phyloP scores from a whole-genome alignment of 805 yeast species.

The Maudiozyma bulderi region DNA sequence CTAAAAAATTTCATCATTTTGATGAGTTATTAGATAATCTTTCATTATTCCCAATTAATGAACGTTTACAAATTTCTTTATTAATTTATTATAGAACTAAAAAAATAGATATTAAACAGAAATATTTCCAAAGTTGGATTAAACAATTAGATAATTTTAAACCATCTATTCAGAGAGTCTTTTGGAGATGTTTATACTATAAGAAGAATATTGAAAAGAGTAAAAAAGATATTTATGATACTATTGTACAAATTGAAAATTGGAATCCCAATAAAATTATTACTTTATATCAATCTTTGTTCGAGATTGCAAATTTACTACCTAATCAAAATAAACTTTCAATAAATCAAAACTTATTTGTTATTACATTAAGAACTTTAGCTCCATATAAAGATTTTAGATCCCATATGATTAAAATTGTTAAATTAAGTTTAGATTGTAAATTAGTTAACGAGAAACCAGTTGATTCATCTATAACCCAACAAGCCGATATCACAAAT shows the following conservation, averaged over 20 bases:
- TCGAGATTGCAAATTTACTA: conserved; percentile 14
- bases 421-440: conserved; percentile 20
- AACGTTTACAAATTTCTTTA: conserved; percentile 14
- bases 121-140: conserved; percentile 12
- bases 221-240: not conserved
- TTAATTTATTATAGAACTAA: conserved; percentile 17
- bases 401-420: conserved; percentile 14
- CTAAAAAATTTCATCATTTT: conserved; percentile 14
- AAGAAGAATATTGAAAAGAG: not conserved
- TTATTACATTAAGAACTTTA: conserved; percentile 12
- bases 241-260: conserved; percentile 1
- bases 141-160: conserved; percentile 9
- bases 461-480: not conserved
- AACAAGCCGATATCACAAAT: conserved; percentile 2
- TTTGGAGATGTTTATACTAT: conserved; percentile 20
- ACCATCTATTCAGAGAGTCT: conserved; percentile 15
- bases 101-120: conserved; percentile 7
- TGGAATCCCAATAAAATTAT: conserved; percentile 11
- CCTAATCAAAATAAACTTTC: conserved; percentile 6
- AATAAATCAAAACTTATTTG: conserved; percentile 16
- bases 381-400: conserved; percentile 5
- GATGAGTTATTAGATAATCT: conserved; percentile 13
- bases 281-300: conserved; percentile 23
- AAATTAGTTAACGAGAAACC: conserved; percentile 7
- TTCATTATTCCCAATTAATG: conserved; percentile 10